Conservation (phyloP, 2,329 filamentous ascomycete genomes). For the Mollisiaceae sp. region DNA sequence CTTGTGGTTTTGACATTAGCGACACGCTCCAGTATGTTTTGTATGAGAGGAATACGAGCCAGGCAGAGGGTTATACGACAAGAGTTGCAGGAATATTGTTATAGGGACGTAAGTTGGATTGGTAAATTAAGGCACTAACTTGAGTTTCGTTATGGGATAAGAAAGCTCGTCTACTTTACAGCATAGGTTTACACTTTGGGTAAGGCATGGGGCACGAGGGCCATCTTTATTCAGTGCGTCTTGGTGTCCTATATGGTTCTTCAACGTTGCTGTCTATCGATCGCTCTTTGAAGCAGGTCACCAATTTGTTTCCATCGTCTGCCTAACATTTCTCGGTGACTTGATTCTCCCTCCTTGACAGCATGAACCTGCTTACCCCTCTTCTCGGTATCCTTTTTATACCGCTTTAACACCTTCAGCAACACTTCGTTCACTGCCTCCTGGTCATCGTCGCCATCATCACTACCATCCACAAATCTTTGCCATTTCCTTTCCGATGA, state of each 20-base stretch:
- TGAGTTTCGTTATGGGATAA: not conserved
- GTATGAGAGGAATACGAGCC: not conserved
- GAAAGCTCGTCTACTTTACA: not conserved
- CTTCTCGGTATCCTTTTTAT: conserved; percentile 21
- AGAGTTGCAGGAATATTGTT: not conserved
- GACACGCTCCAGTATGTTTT: not conserved
- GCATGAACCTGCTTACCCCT: conserved; percentile 18
- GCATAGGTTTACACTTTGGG: not conserved
- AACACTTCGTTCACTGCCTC: conserved; percentile 47
- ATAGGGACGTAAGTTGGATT: not conserved
- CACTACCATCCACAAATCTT: conserved; percentile 51
- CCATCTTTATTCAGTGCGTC: not conserved
- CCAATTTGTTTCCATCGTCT: conserved; percentile 37
- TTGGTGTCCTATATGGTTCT: not conserved
- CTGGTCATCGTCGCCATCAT: conserved; percentile 53
- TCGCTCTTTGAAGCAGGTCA: conserved; percentile 26
- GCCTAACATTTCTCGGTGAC: conserved; percentile 31
- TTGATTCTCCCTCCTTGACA: conserved; percentile 26
- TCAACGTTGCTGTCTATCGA: conserved; percentile 29
- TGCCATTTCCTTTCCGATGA: conserved; percentile 49
- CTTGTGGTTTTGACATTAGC: conserved; percentile 29
- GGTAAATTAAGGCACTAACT: not conserved
- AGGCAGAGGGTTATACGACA: not conserved
- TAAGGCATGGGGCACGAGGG: not conserved
- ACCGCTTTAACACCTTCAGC: conserved; percentile 32